Conservation (phyloP, 2,329 filamentous ascomycete species). For the Decorospora gaudefroyi region DNA sequence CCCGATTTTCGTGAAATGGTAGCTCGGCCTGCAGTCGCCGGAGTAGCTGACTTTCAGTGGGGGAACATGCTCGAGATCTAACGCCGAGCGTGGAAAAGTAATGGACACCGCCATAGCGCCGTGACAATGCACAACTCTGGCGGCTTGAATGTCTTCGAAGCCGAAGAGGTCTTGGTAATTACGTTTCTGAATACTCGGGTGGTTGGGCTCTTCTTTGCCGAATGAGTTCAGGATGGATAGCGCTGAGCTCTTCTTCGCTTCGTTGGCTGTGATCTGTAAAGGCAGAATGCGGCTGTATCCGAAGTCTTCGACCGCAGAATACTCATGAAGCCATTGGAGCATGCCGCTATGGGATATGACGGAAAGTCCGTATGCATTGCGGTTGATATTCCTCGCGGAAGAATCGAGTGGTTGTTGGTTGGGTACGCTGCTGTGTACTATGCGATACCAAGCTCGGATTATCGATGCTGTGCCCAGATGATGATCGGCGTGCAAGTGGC, state of each 20-base stretch:
- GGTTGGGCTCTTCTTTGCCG: constrained; percentile 8
- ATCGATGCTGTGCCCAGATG: constrained; percentile 83
- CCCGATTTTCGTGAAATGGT: constrained; percentile 71
- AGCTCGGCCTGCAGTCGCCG: constrained; percentile 80
- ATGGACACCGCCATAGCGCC: constrained; percentile 76
- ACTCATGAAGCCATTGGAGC: constrained; percentile 77
- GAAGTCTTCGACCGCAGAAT: constrained; percentile 75
- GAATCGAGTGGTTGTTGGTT: constrained; percentile 22
- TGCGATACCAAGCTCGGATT: constrained; percentile 77
- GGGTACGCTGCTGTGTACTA: constrained; percentile 54
- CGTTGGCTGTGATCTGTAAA: constrained; percentile 49
- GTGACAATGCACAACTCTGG: constrained; percentile 76
- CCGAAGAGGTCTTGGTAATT: constrained; percentile 59
- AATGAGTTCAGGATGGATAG: constrained; percentile 37
- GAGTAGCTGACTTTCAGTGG: constrained; percentile 86
- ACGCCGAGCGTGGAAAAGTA: constrained; percentile 65
- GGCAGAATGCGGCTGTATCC: constrained; percentile 67
- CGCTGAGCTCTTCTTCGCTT: constrained; percentile 16
- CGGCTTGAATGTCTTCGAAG: constrained; percentile 68
- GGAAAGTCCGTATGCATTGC: constrained; percentile 31
- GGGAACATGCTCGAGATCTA: constrained; percentile 47
- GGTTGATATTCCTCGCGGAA: constrained; percentile 38
- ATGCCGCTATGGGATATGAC: constrained; percentile 74
- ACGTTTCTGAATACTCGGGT: constrained; percentile 14
- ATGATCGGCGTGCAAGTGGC: constrained; percentile 94